These are phyloP conservation scores for Stipa capillata DNA, from an alignment of 176 grass and related monocot species.

Conservation along the genomic window DNA sequence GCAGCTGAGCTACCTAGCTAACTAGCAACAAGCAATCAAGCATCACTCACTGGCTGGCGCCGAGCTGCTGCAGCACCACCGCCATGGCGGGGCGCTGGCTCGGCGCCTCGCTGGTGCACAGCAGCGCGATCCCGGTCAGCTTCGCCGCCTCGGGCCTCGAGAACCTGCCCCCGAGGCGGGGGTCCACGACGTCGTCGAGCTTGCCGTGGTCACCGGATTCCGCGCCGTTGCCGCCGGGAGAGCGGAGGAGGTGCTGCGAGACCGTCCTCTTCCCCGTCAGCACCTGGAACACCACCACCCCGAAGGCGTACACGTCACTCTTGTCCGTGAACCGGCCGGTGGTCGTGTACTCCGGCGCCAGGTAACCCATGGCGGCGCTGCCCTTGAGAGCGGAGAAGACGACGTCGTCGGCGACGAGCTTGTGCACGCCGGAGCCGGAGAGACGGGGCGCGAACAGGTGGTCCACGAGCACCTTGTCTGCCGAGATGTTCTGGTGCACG, in stretches of 20 bases:
- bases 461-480: conserved; percentile 65
- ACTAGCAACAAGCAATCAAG: too few species aligned
- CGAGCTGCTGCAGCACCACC: conserved; percentile 62
- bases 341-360: conserved; percentile 71
- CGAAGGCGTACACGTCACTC: conserved; percentile 75
- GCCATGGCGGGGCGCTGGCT: conserved; percentile 53
- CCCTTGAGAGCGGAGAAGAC: conserved; percentile 77
- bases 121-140: conserved; percentile 55
- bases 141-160: conserved; percentile 54
- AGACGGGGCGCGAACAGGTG: conserved; percentile 42
- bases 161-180: conserved; percentile 49
- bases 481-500: conserved; percentile 62
- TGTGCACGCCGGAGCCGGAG: conserved; percentile 50
- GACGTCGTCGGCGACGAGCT: conserved; percentile 69
- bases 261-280: conserved; percentile 47
- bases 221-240: background rate
- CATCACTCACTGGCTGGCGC: conserved; percentile 24
- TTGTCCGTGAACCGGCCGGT: conserved; percentile 73
- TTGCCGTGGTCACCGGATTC: conserved; percentile 12
- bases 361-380: conserved; percentile 78
- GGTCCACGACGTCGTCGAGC: conserved; percentile 64
- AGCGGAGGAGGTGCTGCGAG: conserved; percentile 29
- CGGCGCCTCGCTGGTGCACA: conserved; percentile 67
- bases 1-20: too few species aligned
- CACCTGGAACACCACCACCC: conserved; percentile 61